These are phyloP conservation scores for Globisporangium nunn DNA, from an alignment of 352 stramenopile genomes.

Conservation along the genomic window DNA sequence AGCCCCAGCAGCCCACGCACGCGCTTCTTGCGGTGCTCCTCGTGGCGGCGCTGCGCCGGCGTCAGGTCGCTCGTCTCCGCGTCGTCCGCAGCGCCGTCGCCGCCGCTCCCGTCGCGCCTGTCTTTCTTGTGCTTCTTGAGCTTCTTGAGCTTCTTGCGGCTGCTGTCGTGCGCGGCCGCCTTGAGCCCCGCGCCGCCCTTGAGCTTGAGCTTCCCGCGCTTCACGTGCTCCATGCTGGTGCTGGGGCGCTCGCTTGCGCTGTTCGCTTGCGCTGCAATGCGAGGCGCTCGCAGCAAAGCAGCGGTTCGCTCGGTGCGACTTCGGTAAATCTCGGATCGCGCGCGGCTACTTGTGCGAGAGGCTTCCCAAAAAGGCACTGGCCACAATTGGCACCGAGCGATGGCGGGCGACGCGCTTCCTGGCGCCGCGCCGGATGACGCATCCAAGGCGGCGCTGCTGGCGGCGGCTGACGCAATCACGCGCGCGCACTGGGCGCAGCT, in stretches of 20 bases:
- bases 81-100: conserved; percentile 8
- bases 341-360: neutral
- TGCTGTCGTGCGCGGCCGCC: conserved; percentile 24
- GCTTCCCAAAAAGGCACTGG: neutral
- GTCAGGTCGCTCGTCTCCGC: conserved; percentile 45
- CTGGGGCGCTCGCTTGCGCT: neutral
- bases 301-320: too few species aligned
- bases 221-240: conserved; percentile 62
- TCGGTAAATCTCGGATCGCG: too few species aligned
- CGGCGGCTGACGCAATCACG: conserved; percentile 6
- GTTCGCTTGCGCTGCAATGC: too few species aligned
- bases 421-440: neutral
- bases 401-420: neutral
- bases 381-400: neutral
- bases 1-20: conserved; percentile 25
- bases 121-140: conserved; percentile 34
- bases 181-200: conserved; percentile 65
- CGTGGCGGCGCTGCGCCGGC: conserved; percentile 67
- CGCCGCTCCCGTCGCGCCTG: neutral
- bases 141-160: conserved; percentile 43
- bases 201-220: conserved; percentile 80
- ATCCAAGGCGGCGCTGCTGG: conserved; percentile 1
- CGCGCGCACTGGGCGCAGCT: conserved; percentile 3
- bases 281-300: too few species aligned
- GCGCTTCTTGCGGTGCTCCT: conserved; percentile 72